Conservation (phyloP, 805 yeast genomes). For the Starmera amethionina region DNA sequence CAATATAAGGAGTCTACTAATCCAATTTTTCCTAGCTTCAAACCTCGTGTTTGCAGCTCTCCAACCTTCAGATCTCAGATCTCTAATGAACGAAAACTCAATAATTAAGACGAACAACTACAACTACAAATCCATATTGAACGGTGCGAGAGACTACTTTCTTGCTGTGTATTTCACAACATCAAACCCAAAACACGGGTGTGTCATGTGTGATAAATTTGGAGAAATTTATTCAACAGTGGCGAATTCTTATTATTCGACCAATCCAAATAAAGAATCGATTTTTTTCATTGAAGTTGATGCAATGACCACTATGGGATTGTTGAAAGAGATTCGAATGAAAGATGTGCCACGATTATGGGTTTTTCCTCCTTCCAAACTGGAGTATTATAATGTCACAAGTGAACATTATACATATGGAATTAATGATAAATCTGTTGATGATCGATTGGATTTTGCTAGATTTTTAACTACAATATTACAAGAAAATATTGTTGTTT, state of each 20-base stretch:
- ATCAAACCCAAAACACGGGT: constrained; percentile 28
- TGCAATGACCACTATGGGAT: constrained; percentile 29
- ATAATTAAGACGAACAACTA: too few relatives aligned
- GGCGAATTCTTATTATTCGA: constrained; percentile 30
- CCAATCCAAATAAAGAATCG: constrained; percentile 30
- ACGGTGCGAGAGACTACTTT: constrained; percentile 43
- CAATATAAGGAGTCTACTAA: not conserved
- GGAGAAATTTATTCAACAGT: constrained; percentile 31
- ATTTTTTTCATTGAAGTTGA: constrained; percentile 44
- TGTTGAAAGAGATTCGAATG: constrained; percentile 33
- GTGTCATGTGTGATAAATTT: constrained; percentile 38
- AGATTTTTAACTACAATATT: constrained; percentile 38
- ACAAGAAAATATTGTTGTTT: constrained; percentile 32
- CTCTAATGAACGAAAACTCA: too few relatives aligned
- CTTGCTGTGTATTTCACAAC: constrained; percentile 47
- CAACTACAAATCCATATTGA: constrained; percentile 16
- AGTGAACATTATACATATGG: constrained; percentile 27
- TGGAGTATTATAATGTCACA: constrained; percentile 14
- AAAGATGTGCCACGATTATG: constrained; percentile 56
- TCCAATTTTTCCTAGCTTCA: too few relatives aligned
- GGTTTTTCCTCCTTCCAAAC: constrained; percentile 44
- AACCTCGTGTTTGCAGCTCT: too few relatives aligned
- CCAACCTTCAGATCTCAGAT: too few relatives aligned
- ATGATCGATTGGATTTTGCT: constrained; percentile 40
- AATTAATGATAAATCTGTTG: constrained; percentile 18